Evolutionary conservation across 2,329 filamentous ascomycete species (phyloP), one percentile per base, ranked within the genome.

Genomic region (Cercospora berteroae): DNA sequence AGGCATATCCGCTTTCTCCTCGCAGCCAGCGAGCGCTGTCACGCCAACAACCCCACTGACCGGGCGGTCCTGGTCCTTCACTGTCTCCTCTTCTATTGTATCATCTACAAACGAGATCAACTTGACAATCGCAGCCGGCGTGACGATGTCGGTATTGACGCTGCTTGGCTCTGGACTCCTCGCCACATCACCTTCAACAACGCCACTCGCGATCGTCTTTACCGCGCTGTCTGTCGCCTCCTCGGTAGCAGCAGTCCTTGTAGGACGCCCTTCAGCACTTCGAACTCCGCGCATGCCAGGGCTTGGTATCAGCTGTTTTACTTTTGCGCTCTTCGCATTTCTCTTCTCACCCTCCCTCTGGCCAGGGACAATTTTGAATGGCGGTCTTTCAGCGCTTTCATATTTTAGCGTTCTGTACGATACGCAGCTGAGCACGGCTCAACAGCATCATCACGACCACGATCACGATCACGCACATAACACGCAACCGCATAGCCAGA

Each of bases 341-440:
- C 60, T 80, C 31, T 78, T 75, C 66, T 78, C 77, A 6, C 76
- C 77, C 4, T 71, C 69, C 31, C 63, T 76, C 50, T 79, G 77
- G 77, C 75, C 76, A 52, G 76, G 76, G 10, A 76, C 75, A 25
- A 72, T 78, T 33, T 69, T 69, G 59, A 79, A 79, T 57, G 72
- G 74, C 52, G 74, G 72, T 5, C 70, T 79, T 50, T 78, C 76
- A 62, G 75, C 74, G 16, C 65, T 80, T 25, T 74, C 77, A 33
- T 78, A 79, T 42, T 74, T 79, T n/a, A 80, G 79, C 33, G 75
- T 81, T 57, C 57, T 76, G 27, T 80, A 80, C 69, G 81, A 83
- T 70, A 80, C 79, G 16, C 73, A 75, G 20, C 67, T 74, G 9
- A 66, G 74, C 50, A 48, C 67, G 25, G 64, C 61, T 59, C 76